Base-by-base conservation (phyloP, 768 basidiomycete species). In the Auriscalpium microsporum region DNA sequence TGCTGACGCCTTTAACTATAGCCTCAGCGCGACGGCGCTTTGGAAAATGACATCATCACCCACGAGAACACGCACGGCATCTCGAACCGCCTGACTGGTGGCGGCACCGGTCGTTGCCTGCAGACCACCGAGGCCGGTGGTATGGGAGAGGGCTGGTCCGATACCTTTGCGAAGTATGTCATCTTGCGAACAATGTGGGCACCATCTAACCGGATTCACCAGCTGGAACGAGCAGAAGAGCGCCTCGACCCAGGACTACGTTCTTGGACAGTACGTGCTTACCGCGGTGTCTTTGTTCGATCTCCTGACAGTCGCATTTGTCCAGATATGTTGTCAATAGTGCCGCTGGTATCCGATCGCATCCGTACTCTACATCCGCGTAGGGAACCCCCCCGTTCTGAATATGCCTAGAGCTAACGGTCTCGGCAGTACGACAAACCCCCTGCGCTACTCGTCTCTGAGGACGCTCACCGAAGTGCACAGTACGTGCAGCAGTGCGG, bases 141-240 rank as follows among this genome's bases (percentile, higher is more conserved):
- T 13, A 76, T 86, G 76, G 84, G 83, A 45, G 85, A 87, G 66
- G 83, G 81, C 16, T 86, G 83, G 82, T 79, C 78, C 4, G 83
- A 84, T 67, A 58, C 63, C 10, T 56, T 67, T 42, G 66, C 66
- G 2, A 63, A 67, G 63, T 64, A 48, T 21, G 56, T 52, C 3
- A 16, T 17, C 13, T 9, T 13, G 9, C 13, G n/a, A n/a, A n/a
- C n/a, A n/a, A 17, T 17, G 1, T 21, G 14, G 10, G n/a, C 33
- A 59, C 55, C 21, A 42, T 66, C 28, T 53, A 3, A 50, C 38
- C 21, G 7, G 11, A 14, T 16, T 7, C 33, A 33, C 7, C 46
- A 70, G 68, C 51, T 68, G 68, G 67, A 69, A 66, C 8, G 71
- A 77, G 53, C 62, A 70, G n/a, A 71, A 70, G n/a, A 71, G 72